These are phyloP conservation scores for Eutrema yunnanense DNA, from an alignment of 345 rosid species.

Conservation along the genomic window DNA sequence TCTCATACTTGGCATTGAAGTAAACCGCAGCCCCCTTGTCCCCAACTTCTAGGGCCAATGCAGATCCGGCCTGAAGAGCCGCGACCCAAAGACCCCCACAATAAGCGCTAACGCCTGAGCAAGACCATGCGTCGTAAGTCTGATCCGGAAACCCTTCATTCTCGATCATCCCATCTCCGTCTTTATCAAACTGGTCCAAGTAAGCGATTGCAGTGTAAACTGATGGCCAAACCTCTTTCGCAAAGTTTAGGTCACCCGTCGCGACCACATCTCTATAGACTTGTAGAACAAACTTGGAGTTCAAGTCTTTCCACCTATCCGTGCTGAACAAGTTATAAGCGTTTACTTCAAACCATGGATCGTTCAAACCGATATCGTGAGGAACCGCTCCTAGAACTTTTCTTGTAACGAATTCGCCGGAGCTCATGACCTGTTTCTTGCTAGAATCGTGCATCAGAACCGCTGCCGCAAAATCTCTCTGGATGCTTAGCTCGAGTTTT, in stretches of 20 bases:
- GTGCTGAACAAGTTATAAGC: conserved; percentile 58
- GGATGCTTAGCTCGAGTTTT: conserved; percentile 67
- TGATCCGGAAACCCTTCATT: conserved; percentile 85
- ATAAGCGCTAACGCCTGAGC: conserved; percentile 60
- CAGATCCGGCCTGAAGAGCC: conserved; percentile 71
- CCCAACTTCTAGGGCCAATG: conserved; percentile 52
- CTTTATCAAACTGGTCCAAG: conserved; percentile 80
- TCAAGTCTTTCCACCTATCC: conserved; percentile 77
- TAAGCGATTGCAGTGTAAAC: conserved; percentile 66
- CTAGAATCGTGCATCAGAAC: conserved; percentile 66
- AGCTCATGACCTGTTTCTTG: conserved; percentile 46
- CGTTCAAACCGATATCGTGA: conserved; percentile 62
- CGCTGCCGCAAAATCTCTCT: conserved; percentile 71
- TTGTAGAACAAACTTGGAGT: conserved; percentile 73
- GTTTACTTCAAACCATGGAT: conserved; percentile 73
- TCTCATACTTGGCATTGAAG: conserved; percentile 54
- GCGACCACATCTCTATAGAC: conserved; percentile 59
- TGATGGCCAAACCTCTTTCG: conserved; percentile 64
- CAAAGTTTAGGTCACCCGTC: conserved; percentile 58
- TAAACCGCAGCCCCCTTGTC: conserved; percentile 43
- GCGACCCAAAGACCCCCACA: conserved; percentile 85
- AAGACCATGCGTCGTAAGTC: conserved; percentile 74
- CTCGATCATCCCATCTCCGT: conserved; percentile 80
- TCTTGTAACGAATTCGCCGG: conserved; percentile 47
- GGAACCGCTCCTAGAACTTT: conserved; percentile 68